These are phyloP conservation scores for Septoria linicola DNA, from an alignment of 2,329 filamentous ascomycete genomes.

Conservation along the genomic window DNA sequence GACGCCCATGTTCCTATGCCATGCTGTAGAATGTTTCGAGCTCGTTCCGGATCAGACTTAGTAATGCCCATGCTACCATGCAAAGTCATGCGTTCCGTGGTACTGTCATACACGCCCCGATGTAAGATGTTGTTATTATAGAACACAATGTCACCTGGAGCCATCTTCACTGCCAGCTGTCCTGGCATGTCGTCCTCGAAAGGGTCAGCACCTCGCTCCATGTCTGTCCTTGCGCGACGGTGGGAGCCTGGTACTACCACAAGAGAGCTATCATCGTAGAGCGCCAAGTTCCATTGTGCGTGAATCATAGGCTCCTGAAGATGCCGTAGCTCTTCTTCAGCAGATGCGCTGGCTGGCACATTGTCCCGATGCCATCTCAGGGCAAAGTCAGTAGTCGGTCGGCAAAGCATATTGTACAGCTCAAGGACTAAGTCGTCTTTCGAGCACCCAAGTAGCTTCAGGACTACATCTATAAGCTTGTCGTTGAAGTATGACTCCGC, in stretches of 20 bases:
- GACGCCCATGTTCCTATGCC: conserved; percentile 67
- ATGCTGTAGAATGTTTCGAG: conserved; percentile 73
- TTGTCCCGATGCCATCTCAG: conserved; percentile 87
- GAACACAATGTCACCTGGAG: conserved; percentile 77
- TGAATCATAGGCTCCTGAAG: conserved; percentile 65
- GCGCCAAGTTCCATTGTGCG: conserved; percentile 83
- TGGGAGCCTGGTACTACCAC: conserved; percentile 79
- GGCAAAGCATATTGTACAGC: conserved; percentile 80
- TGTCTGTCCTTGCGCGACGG: conserved; percentile 64
- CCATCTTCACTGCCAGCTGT: conserved; percentile 64
- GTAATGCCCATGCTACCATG: conserved; percentile 69
- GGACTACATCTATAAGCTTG: conserved; percentile 61
- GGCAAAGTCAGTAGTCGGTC: conserved; percentile 68
- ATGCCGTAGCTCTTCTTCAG: conserved; percentile 65
- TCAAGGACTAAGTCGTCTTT: conserved; percentile 74
- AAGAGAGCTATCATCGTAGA: conserved; percentile 72
- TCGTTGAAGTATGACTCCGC: conserved; percentile 70
- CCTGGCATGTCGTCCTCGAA: conserved; percentile 62
- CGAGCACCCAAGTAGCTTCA: conserved; percentile 58
- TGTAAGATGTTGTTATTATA: conserved; percentile 90
- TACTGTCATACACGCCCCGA: conserved; percentile 62
- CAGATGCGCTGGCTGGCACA: conserved; percentile 63
- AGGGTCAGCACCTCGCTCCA: conserved; percentile 66
- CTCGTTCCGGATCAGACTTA: conserved; percentile 55
- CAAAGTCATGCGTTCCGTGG: conserved; percentile 65